These are phyloP conservation scores for Mycena galopus DNA, from an alignment of 768 basidiomycete genomes.

Conservation along the genomic window DNA sequence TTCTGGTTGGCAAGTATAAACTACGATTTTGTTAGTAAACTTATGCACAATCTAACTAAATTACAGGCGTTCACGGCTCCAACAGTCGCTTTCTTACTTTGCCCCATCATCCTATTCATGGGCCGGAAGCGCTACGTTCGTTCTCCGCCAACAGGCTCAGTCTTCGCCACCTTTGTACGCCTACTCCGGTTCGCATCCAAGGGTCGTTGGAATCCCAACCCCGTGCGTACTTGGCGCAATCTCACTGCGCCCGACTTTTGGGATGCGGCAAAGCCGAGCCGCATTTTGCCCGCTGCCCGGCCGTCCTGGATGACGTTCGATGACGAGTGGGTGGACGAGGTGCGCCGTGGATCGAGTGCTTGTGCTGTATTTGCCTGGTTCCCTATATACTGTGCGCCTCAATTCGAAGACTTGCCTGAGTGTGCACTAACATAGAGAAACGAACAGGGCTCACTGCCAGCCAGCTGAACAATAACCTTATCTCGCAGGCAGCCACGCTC, in stretches of 20 bases:
- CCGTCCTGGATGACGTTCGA: slow-evolving; percentile 70
- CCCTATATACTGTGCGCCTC: slow-evolving; percentile 63
- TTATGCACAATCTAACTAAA: too few relatives aligned
- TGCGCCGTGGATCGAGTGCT: slow-evolving; percentile 66
- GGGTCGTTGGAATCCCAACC: slow-evolving; percentile 70
- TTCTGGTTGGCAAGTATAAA: slow-evolving; percentile 76
- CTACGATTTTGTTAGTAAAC: too few relatives aligned
- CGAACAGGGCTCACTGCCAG: slow-evolving; percentile 64
- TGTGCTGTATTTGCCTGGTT: slow-evolving; percentile 67
- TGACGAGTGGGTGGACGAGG: slow-evolving; percentile 70
- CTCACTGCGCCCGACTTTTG: slow-evolving; percentile 74
- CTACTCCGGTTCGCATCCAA: slow-evolving; percentile 60
- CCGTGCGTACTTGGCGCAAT: slow-evolving; percentile 59
- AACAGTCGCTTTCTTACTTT: slow-evolving; percentile 69
- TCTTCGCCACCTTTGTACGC: slow-evolving; percentile 64
- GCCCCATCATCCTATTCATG: slow-evolving; percentile 68
- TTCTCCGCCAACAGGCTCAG: slow-evolving; percentile 76
- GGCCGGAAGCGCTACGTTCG: slow-evolving; percentile 68
- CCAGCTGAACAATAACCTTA: slow-evolving; percentile 68
- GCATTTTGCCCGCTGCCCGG: slow-evolving; percentile 43
- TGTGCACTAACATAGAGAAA: neutral
- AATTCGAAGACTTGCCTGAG: neutral
- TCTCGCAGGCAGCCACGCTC: slow-evolving; percentile 70
- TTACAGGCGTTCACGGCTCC: too few relatives aligned
- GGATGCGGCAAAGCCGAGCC: slow-evolving; percentile 78